phyloP scores from a whole-genome alignment of 1,284 basidiomycete genomes.

The Phylloboletellus chloephorus region DNA sequence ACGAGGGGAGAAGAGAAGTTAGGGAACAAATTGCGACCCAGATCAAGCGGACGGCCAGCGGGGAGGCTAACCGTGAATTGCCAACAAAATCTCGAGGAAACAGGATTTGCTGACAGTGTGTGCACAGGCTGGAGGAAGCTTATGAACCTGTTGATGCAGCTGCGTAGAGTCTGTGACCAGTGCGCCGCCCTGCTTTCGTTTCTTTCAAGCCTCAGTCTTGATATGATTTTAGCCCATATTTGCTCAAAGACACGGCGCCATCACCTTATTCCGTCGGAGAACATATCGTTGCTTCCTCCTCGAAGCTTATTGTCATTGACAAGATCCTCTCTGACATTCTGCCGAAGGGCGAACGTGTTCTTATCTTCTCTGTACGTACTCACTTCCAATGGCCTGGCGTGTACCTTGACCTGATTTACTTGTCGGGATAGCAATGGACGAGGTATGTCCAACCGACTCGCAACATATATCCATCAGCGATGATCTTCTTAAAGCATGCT shows the following conservation, averaged over 20 bases:
- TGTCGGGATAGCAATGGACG: conserved; percentile 46
- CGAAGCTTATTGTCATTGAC: conserved; percentile 77
- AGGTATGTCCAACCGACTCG: conserved; percentile 28
- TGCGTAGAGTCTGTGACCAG: conserved; percentile 56
- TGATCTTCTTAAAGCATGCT: conserved; percentile 57
- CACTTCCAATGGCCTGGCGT: background rate
- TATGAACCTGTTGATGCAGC: conserved; percentile 56
- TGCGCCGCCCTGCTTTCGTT: conserved; percentile 29
- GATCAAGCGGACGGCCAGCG: conserved; percentile 28
- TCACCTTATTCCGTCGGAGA: conserved; percentile 49
- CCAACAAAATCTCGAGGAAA: background rate
- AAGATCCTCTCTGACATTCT: conserved; percentile 72
- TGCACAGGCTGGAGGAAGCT: conserved; percentile 46
- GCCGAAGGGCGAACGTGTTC: conserved; percentile 73
- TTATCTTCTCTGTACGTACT: conserved; percentile 74
- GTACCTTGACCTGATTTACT: conserved; percentile 4
- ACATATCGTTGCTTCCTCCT: conserved; percentile 51
- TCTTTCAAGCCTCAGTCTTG: background rate
- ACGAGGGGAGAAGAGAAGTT: conserved; percentile 39
- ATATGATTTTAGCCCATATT: conserved; percentile 42
- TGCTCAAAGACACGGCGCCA: conserved; percentile 47
- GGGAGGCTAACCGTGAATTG: conserved; percentile 31
- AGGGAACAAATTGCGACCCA: conserved; percentile 37
- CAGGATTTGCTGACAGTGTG: background rate
- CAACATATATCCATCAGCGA: background rate